phyloP scores from a whole-genome alignment of 768 basidiomycete species.

The Mycena polygramma region DNA sequence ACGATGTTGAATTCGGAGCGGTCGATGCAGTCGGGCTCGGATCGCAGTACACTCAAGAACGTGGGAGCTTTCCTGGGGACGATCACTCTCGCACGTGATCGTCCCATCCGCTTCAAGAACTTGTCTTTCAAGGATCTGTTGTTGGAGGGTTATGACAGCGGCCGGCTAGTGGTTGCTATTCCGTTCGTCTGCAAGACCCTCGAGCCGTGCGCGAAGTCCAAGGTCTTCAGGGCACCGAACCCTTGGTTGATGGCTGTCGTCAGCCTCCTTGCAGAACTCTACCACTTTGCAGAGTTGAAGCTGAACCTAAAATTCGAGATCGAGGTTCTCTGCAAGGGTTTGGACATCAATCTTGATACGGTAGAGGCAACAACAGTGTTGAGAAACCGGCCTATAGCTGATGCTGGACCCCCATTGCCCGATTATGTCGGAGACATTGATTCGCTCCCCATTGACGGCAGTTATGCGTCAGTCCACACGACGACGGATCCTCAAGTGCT shows the following conservation, averaged over 20 bases:
- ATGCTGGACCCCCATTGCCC: conserved; percentile 74
- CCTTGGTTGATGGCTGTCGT: conserved; percentile 99
- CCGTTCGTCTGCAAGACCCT: conserved; percentile 98
- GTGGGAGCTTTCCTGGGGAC: conserved; percentile 95
- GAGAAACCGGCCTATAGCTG: conserved; percentile 77
- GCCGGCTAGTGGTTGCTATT: conserved; percentile 92
- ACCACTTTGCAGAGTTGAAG: conserved; percentile 96
- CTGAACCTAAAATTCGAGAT: conserved; percentile 99
- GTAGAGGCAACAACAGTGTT: conserved; percentile 89
- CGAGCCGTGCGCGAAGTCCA: conserved; percentile 90
- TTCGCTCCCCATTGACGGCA: conserved; percentile 78
- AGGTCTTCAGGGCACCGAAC: conserved; percentile 95
- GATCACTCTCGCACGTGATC: conserved; percentile 92
- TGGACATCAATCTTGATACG: conserved; percentile 88
- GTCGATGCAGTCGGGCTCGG: conserved; percentile 86
- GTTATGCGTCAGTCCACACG: conserved; percentile 68
- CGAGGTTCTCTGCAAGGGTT: conserved; percentile 93
- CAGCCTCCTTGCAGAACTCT: conserved; percentile 93
- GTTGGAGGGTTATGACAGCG: conserved; percentile 93
- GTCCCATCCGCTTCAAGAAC: conserved; percentile 93
- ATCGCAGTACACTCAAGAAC: conserved; percentile 92
- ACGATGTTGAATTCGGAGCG: conserved; percentile 91
- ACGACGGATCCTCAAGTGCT: conserved; percentile 73
- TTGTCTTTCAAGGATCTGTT: conserved; percentile 98
- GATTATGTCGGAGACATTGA: conserved; percentile 88